phyloP scores from a whole-genome alignment of 371 early-diverging fungal genomes.

The Blakeslea trispora region DNA sequence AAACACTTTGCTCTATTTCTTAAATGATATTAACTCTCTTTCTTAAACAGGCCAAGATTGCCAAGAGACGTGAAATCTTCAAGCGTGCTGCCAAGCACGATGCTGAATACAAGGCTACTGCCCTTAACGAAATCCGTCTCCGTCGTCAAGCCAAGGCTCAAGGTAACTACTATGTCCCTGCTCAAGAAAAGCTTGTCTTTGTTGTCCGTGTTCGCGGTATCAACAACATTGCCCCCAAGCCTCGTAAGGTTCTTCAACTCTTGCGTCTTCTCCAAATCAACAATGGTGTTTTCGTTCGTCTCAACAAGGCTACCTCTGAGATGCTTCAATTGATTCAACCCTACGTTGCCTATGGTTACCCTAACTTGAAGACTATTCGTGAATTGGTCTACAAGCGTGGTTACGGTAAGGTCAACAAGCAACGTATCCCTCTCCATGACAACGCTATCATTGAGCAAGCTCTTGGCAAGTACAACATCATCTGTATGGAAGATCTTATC shows the following conservation, averaged over 20 bases:
- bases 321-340: conserved; percentile 99
- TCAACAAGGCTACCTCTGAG: conserved; percentile 98
- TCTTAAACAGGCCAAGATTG: conserved; percentile 65
- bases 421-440: conserved; percentile 96
- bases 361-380: conserved; percentile 98
- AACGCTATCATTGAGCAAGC: conserved; percentile 94
- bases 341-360: conserved; percentile 97
- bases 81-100: conserved; percentile 97
- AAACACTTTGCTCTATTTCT: not conserved
- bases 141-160: conserved; percentile 90
- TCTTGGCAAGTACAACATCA: conserved; percentile 95
- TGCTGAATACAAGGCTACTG: conserved; percentile 91
- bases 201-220: conserved; percentile 97
- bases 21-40: not conserved
- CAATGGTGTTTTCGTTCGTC: conserved; percentile 97
- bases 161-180: conserved; percentile 95
- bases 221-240: conserved; percentile 99
- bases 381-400: conserved; percentile 99
- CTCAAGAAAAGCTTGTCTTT: conserved; percentile 97
- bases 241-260: conserved; percentile 98
- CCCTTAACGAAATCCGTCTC: conserved; percentile 87
- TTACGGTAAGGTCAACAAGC: conserved; percentile 96
- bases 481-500: conserved; percentile 99
- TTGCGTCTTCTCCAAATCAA: conserved; percentile 99
- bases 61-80: conserved; percentile 93